Evolutionary conservation across 2,329 filamentous ascomycete species (phyloP), one percentile per base, ranked within the genome.

Genomic region (Metarhizium anisopliae): DNA sequence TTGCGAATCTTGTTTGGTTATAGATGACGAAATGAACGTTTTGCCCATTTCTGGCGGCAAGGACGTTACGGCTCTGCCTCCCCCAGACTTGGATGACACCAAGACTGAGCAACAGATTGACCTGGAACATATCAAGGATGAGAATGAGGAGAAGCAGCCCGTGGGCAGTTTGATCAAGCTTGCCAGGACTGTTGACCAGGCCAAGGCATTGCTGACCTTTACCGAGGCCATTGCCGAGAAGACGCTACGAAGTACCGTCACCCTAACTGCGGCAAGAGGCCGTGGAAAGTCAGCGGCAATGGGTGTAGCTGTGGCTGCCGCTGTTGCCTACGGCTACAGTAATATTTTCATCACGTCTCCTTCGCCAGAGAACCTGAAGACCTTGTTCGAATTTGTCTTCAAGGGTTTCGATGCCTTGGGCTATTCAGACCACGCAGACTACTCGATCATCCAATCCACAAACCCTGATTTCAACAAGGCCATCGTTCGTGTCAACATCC

Each of bases 391-490:
- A 66, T 99, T 99, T 66, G 83, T 99, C 18, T 96, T 99, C 79
- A 97, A 96, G 71, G 94, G 92, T 0, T 99, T 99, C 65, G 94
- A 99, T 69, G 89, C 92, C 11, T 79, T 99, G 32, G 89, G 87
- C 36, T 99, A 99, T 67, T 84, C 91, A 60, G 94, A 99, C 64
- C 94, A 99, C 68, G 85, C 91, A 63, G 94, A 99, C 68, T 99
- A 99, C 74, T 95, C 91, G 54, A 97, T 99, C 62, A 91, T 97
- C 56, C 94, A 99, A 68, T 96, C 92, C 1, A 97, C 93, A 3
- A 96, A 99, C 70, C 93, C 94, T 0, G 93, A 96, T 62, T 96
- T 97, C 77, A 96, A 97, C 79, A 99, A 99, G 76, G 94, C 94
- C 3, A 95, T 99, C 67, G 94, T 99, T 20, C 82, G 94, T 53